These are phyloP conservation scores for Flaveria brownii DNA, from an alignment of 129 eudicot genomes.

Conservation along the genomic window DNA sequence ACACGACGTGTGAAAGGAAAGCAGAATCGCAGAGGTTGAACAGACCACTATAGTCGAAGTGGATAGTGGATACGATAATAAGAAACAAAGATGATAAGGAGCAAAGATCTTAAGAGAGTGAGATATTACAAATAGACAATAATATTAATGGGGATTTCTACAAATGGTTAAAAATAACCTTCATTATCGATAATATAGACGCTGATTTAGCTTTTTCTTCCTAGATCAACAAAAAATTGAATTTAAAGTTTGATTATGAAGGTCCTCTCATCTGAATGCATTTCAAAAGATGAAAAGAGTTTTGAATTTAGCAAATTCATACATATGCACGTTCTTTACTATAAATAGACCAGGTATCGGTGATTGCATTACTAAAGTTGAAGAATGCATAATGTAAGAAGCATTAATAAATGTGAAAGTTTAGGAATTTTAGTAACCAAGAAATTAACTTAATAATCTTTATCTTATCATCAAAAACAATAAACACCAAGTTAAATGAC, in stretches of 20 bases:
- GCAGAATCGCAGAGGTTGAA: background rate
- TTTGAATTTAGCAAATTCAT: background rate
- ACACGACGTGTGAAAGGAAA: background rate
- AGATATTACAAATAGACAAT: background rate
- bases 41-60: background rate
- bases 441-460: background rate
- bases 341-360: conserved; percentile 17
- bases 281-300: background rate
- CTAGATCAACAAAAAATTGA: background rate
- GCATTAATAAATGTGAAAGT: background rate
- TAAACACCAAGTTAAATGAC: background rate
- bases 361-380: background rate
- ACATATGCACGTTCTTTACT: conserved; percentile 15
- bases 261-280: background rate
- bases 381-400: background rate
- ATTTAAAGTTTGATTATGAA: background rate
- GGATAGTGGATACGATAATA: background rate
- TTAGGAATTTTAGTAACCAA: background rate
- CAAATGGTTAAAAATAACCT: conserved; percentile 6
- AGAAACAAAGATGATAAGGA: background rate
- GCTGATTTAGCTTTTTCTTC: background rate
- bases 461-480: background rate
- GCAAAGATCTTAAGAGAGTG: conserved; percentile 3
- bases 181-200: background rate
- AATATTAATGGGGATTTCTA: background rate